phyloP scores from a whole-genome alignment of 352 stramenopile genomes.

The Albugo laibachii region DNA sequence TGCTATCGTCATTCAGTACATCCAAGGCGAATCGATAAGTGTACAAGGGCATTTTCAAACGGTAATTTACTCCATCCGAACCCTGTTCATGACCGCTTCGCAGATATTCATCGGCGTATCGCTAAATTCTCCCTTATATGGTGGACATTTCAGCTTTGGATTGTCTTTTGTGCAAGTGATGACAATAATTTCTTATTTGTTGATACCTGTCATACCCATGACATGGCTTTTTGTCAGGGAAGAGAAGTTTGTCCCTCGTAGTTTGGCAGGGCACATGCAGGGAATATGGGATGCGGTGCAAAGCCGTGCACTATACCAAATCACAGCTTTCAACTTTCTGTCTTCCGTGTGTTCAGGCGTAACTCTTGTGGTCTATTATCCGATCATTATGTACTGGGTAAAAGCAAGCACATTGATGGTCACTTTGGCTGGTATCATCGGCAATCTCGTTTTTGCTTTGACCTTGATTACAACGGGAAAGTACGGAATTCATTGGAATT shows the following conservation, averaged over 20 bases:
- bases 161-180: slow-evolving; percentile 29
- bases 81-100: slow-evolving; percentile 19
- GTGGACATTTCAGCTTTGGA: slow-evolving; percentile 29
- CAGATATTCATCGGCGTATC: slow-evolving; percentile 23
- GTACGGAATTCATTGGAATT: slow-evolving; percentile 9
- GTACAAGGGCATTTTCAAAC: slow-evolving; percentile 28
- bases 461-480: slow-evolving; percentile 14
- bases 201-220: slow-evolving; percentile 13
- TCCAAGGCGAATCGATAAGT: slow-evolving; percentile 21
- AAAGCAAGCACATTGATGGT: slow-evolving; percentile 18
- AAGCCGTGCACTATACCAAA: slow-evolving; percentile 12
- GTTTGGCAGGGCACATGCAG: slow-evolving; percentile 9
- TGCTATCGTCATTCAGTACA: slow-evolving; percentile 34
- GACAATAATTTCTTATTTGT: slow-evolving; percentile 13
- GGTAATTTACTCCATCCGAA: slow-evolving; percentile 13
- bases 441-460: slow-evolving; percentile 10
- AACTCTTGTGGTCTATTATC: slow-evolving; percentile 32
- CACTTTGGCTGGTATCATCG: slow-evolving; percentile 19
- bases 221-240: slow-evolving; percentile 11
- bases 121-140: slow-evolving; percentile 38
- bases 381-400: slow-evolving; percentile 44
- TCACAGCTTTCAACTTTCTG: slow-evolving; percentile 22
- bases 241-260: slow-evolving; percentile 2
- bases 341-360: slow-evolving; percentile 26
- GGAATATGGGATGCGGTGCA: slow-evolving; percentile 14